Base-by-base conservation (phyloP, 768 basidiomycete species). In the Auricularia sp. region DNA sequence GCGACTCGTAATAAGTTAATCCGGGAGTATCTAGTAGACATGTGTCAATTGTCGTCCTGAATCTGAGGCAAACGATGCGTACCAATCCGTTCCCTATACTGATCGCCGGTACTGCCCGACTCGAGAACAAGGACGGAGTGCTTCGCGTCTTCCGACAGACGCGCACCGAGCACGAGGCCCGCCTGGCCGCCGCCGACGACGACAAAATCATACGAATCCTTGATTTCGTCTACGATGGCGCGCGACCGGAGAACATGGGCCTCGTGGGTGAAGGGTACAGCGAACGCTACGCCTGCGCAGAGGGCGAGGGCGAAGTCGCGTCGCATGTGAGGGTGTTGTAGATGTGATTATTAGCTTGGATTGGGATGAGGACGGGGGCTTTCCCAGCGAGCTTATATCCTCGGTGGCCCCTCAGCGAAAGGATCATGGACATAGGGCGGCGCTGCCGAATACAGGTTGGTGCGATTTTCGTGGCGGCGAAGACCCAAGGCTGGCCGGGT, bases 131-230 rank as follows among this genome's bases (percentile, higher is more conserved):
- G 70, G 10, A 82, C 79, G 1, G 74, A 74, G 56, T 75, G 71
- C 34, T 69, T 67, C 3, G 73, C 66, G 67, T 81, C 77, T 64
- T 79, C 78, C 3, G 77, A 71, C 45, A 83, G 74, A 14, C 82
- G 75, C 10, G 73, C 73, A 18, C 80, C 81, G 11, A 82, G 70
- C 0, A 77, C 75, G 36, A 81, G 69, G 29, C 81, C 81, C 3
- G 78, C 77, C 14, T 79, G 74, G 35, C 81, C 81, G 61, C 82
- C 81, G 61, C 81, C 81, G n/a, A 74, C 77, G 67, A 81, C 77
- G 64, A 87, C 78, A 70, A 82, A 85, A 75, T 86, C 85, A 69
- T 82, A 86, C 0, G 79, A 69, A 47, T 68, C 65, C 6, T 77
- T 75, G 54, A 81, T 70, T 42, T 77, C 73, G 54, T 76, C 75